A percentile compares a stretch with the other conserved stretches of the same genome.
These are phyloP conservation scores for Pholiota conissans DNA, from an alignment of 768 basidiomycete genomes.

Conservation along the genomic window DNA sequence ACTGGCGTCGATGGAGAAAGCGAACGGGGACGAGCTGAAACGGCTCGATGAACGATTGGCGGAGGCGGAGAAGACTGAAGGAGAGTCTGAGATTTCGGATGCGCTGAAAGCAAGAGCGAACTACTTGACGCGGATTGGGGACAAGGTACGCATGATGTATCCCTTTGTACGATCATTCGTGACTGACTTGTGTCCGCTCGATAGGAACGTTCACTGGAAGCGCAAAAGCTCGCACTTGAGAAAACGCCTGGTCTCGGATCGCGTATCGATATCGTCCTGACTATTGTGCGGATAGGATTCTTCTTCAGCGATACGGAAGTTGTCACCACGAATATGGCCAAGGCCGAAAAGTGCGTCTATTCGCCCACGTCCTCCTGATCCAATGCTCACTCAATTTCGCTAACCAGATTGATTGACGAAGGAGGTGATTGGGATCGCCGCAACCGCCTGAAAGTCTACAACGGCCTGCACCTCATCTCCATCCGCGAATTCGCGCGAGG, in stretches of 20 bases:
- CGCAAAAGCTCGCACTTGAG: conserved; percentile 81
- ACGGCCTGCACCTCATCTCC: conserved; percentile 79
- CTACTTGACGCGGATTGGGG: conserved; percentile 87
- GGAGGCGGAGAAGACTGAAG: conserved; percentile 88
- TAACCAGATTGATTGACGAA: conserved; percentile 77
- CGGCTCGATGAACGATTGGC: conserved; percentile 75
- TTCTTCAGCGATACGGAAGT: conserved; percentile 83
- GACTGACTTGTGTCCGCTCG: neutral
- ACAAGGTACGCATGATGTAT: conserved; percentile 53
- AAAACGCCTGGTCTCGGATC: conserved; percentile 94
- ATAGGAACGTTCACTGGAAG: conserved; percentile 79
- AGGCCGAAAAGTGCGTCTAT: conserved; percentile 73
- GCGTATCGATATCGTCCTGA: conserved; percentile 89
- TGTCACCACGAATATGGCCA: conserved; percentile 68
- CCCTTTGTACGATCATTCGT: conserved; percentile 12
- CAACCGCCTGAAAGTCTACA: conserved; percentile 96
- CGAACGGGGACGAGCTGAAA: conserved; percentile 72
- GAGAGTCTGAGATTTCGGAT: conserved; percentile 92
- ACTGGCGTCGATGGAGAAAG: conserved; percentile 59
- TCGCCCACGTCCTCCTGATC: neutral
- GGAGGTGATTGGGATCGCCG: conserved; percentile 98
- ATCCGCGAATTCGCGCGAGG: conserved; percentile 91
- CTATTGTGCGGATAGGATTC: conserved; percentile 85
- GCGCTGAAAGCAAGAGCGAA: conserved; percentile 81
- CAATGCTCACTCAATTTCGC: neutral